phyloP scores from a whole-genome alignment of 2,329 filamentous ascomycete genomes.

The Colletotrichum sp. region DNA sequence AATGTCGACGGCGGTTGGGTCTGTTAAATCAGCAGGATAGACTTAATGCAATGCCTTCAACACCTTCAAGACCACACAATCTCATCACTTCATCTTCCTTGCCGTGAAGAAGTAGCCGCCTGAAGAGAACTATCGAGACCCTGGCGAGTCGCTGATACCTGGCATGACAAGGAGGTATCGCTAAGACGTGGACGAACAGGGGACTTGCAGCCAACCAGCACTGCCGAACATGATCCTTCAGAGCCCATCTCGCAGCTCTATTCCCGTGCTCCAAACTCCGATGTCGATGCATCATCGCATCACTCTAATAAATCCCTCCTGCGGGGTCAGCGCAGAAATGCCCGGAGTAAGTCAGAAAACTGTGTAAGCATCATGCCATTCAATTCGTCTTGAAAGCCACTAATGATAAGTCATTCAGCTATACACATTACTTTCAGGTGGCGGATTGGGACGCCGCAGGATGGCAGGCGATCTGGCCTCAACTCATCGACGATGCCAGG shows the following conservation, averaged over 20 bases:
- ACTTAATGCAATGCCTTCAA: background rate
- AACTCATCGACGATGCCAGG: background rate
- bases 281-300: background rate
- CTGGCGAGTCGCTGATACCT: background rate
- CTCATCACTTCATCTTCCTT: background rate
- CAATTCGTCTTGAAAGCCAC: background rate
- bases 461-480: background rate
- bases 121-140: background rate
- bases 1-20: constrained; percentile 16
- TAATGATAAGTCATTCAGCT: background rate
- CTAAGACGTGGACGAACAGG: background rate
- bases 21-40: constrained; percentile 17
- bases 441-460: background rate
- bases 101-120: background rate
- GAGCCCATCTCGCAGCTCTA: background rate
- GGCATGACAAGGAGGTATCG: background rate
- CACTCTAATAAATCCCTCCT: background rate
- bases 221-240: background rate
- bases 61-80: background rate
- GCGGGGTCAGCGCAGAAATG: background rate
- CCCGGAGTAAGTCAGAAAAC: background rate
- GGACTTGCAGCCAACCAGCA: background rate
- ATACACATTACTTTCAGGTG: background rate
- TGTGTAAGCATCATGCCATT: background rate
- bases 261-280: background rate